Conservation (phyloP, 305 asterid genomes). For the Fraxinus nigra region DNA sequence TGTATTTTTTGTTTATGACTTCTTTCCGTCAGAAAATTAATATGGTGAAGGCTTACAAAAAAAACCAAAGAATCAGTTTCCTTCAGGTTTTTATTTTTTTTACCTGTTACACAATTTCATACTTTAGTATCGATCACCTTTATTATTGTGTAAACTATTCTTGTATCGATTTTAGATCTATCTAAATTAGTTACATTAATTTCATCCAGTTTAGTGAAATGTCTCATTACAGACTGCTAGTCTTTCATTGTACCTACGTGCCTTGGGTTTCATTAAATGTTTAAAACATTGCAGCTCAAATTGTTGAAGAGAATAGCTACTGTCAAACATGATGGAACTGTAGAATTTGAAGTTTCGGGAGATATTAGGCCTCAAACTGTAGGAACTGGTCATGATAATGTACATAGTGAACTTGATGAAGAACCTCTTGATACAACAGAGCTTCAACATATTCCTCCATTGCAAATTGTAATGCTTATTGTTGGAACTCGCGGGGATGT, state of each 20-base stretch:
- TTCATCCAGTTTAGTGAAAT: conserved; percentile 10
- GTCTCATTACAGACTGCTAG: not conserved
- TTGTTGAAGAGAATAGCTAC: conserved; percentile 92
- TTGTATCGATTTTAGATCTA: not conserved
- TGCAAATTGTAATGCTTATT: conserved; percentile 81
- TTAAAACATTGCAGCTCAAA: conserved; percentile 79
- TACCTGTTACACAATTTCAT: not conserved
- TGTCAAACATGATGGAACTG: conserved; percentile 86
- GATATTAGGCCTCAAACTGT: conserved; percentile 57
- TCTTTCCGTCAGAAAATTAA: not conserved
- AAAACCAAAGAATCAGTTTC: not conserved
- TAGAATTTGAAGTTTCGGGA: conserved; percentile 85
- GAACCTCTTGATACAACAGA: conserved; percentile 62
- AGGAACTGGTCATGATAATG: conserved; percentile 37
- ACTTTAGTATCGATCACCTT: not conserved
- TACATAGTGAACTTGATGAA: conserved; percentile 47
- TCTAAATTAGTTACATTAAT: conserved; percentile 2
- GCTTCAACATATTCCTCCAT: conserved; percentile 62
- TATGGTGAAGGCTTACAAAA: conserved; percentile 2
- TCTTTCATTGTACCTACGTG: not conserved
- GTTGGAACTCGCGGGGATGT: conserved; percentile 98
- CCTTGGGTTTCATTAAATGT: conserved; percentile 37
- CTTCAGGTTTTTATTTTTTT: not conserved
- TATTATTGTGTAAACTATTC: not conserved
- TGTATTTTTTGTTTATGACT: not conserved